Conservation (phyloP, 768 basidiomycete species). For the Lentinula edodes region DNA sequence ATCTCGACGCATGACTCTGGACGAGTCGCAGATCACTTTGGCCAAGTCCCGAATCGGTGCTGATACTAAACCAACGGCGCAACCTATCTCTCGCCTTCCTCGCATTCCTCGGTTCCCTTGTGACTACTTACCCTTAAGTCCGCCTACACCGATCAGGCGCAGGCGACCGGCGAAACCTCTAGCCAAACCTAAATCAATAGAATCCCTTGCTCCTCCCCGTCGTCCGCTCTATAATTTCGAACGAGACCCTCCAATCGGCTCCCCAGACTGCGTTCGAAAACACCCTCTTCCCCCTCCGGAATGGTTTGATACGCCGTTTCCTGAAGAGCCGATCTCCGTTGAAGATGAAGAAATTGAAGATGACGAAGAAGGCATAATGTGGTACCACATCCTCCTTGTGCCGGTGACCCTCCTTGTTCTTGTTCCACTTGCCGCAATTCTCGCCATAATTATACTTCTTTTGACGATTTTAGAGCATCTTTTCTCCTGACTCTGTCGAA, state of each 20-base stretch:
- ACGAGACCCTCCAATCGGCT: background rate
- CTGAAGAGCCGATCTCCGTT: background rate
- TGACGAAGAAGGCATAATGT: background rate
- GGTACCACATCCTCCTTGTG: background rate
- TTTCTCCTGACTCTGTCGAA: background rate
- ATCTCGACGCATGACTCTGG: background rate
- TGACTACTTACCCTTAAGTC: background rate
- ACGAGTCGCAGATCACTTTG: background rate
- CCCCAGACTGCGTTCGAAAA: background rate
- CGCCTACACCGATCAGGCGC: background rate
- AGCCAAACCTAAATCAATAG: background rate
- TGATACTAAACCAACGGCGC: background rate
- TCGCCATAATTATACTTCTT: background rate
- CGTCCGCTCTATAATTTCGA: background rate
- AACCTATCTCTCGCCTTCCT: background rate
- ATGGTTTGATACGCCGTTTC: conserved; percentile 3
- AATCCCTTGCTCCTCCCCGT: background rate
- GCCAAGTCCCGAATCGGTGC: background rate
- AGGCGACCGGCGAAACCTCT: background rate
- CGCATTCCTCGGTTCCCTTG: background rate
- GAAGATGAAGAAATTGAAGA: background rate
- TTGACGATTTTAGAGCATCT: background rate
- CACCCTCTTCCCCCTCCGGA: background rate
- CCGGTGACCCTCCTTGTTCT: background rate
- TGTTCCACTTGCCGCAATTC: background rate